These are phyloP conservation scores for Collybia sordida DNA, from an alignment of 768 basidiomycete species.

Conservation along the genomic window DNA sequence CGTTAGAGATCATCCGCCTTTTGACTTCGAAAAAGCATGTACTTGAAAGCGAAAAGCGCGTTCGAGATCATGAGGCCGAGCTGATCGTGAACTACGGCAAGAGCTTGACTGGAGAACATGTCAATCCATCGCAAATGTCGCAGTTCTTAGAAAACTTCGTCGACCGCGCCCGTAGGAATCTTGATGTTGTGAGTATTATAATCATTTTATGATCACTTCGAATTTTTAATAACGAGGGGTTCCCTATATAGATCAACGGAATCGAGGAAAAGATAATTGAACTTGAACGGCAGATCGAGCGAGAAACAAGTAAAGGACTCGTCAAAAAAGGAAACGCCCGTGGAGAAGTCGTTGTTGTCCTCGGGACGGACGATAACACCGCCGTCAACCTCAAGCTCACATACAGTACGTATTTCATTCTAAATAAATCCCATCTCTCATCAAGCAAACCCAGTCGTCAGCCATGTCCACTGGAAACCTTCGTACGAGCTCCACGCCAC, in stretches of 20 bases:
- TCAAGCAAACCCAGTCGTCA: conserved; percentile 40
- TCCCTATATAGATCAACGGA: conserved; percentile 23
- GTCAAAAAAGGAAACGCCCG: conserved; percentile 32
- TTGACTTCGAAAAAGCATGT: conserved; percentile 32
- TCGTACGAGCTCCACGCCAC: conserved; percentile 60
- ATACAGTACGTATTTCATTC: conserved; percentile 40
- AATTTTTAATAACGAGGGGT: not conserved
- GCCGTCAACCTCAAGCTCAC: conserved; percentile 46
- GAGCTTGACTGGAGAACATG: conserved; percentile 41
- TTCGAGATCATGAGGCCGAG: conserved; percentile 39
- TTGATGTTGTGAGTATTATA: conserved; percentile 26
- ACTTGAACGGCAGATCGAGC: conserved; percentile 37
- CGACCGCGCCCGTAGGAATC: conserved; percentile 31
- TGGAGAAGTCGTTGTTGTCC: conserved; percentile 41
- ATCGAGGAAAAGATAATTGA: conserved; percentile 42
- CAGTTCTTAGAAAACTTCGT: conserved; percentile 43
- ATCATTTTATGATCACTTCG: not conserved
- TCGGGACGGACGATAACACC: conserved; percentile 36
- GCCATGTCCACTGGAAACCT: conserved; percentile 48
- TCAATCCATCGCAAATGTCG: conserved; percentile 34
- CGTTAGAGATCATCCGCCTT: conserved; percentile 32
- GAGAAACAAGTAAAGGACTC: conserved; percentile 27
- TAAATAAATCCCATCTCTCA: not conserved
- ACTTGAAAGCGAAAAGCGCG: conserved; percentile 35
- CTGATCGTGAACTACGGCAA: conserved; percentile 44